Percentiles rank a stretch among this genome's conserved stretches.
These are phyloP conservation scores for Byssoonygena ceratinophila DNA, from an alignment of 2,329 filamentous ascomycete species.

Conservation along the genomic window DNA sequence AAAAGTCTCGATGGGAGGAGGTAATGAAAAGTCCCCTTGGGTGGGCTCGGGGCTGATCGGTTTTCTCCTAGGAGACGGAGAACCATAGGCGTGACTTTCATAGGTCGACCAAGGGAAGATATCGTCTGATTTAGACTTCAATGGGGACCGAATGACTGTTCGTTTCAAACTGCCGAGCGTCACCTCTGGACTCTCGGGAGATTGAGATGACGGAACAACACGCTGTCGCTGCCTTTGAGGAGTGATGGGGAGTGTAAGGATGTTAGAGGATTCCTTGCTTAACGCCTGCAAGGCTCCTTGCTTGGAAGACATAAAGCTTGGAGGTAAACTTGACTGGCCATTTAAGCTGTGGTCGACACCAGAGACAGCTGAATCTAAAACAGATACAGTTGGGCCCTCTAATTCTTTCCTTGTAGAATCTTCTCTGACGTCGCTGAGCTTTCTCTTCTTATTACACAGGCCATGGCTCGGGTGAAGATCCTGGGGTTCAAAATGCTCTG, in stretches of 20 bases:
- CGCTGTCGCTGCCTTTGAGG: constrained; percentile 25
- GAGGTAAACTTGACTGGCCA: background rate
- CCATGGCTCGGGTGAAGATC: background rate
- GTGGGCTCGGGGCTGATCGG: background rate
- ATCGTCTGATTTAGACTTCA: background rate
- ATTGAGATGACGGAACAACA: constrained; percentile 36
- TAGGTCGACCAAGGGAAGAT: background rate
- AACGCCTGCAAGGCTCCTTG: background rate
- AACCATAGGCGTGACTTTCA: background rate
- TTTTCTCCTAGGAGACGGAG: background rate
- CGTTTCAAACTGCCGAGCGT: constrained; percentile 14
- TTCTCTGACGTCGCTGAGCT: background rate
- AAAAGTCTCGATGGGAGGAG: background rate
- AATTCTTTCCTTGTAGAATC: background rate
- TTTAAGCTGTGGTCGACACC: background rate
- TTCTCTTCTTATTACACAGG: background rate
- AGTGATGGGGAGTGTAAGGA: constrained; percentile 20
- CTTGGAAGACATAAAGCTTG: background rate
- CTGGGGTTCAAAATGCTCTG: background rate
- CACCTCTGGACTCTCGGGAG: constrained; percentile 34
- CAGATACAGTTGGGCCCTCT: background rate
- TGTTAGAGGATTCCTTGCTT: background rate
- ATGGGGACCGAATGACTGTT: background rate
- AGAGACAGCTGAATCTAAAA: too few species aligned
- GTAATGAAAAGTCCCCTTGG: background rate